Evolutionary conservation across 768 basidiomycete genomes (phyloP).

Genomic region (Boletus barrowsii): DNA sequence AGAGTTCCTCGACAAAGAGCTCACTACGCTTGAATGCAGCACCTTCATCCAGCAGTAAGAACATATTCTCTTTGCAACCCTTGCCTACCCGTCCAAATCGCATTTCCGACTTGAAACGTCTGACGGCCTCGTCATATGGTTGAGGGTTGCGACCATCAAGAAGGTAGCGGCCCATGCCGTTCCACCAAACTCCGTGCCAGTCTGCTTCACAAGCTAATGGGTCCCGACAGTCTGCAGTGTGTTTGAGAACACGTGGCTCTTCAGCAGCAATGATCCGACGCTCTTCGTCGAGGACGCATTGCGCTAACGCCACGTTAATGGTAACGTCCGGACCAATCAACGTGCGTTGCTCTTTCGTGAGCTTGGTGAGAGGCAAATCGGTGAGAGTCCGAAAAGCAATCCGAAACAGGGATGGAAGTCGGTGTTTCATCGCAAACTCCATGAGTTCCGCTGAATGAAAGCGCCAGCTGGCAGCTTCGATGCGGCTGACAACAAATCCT

Average conservation of each 20-base stretch:
- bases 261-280: conserved; percentile 5
- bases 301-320: no score
- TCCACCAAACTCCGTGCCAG: background rate
- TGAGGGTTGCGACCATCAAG: background rate
- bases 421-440: background rate
- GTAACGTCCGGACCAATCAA: no score
- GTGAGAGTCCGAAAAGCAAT: background rate
- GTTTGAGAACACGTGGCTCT: background rate
- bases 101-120: background rate
- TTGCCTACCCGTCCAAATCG: background rate
- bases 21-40: no score
- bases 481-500: background rate
- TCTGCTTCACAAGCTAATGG: background rate
- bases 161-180: background rate
- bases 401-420: background rate
- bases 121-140: background rate
- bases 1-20: no score
- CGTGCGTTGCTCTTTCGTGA: no score
- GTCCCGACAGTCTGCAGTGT: background rate
- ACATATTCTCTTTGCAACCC: background rate
- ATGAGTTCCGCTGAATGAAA: background rate
- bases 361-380: no score
- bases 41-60: background rate
- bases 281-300: background rate
- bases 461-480: no score